Evolutionary conservation across 225 moss, liverwort and hornwort species (phyloP), one percentile per base, ranked within the genome.

Genomic region (Neckera pumila): DNA sequence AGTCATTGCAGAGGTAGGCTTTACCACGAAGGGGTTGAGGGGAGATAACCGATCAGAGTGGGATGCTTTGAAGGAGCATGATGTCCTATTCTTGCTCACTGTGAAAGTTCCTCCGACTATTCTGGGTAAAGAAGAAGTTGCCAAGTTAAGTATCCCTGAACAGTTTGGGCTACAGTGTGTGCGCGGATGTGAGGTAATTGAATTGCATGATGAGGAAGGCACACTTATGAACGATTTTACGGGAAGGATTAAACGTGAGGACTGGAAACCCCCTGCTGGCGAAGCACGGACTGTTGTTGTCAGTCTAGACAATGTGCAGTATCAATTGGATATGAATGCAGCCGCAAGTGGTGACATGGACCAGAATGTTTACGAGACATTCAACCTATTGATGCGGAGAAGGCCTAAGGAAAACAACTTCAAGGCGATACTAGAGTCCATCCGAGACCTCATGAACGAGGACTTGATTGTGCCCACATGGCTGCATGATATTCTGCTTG

Each of bases 361-460:
- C 33, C 90, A 95, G 90, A 96, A 95, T 89, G 89, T 96, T 36
- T 99, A 99, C 79, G 94, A 94, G 89, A 95, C 97, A 16, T 99
- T 99, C 85, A 97, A 97, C 91, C 91, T 99, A 34, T 79, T 99
- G 81, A 95, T 97, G 96, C 94, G 99, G 87, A 93, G 99, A 62
- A 99, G 92, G 86, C 99, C 99, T 42, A 99, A 99, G 90, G 99
- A 99, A 89, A 99, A 99, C 88, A 99, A 99, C 85, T 99, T 99
- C 93, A 99, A 99, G 90, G 99, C 99, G 57, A 99, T 99, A 42
- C 90, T 99, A 16, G 99, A 99, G 92, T 99, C 97, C 40, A 99
- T 99, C 47, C 94, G 99, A 84, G 97, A 99, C 86, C 96, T 99
- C 43, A 99, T 99, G 99, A 99, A 99, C 86, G 99, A 99, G 91